phyloP scores from a whole-genome alignment of 2,329 filamentous ascomycete genomes.

The Pseudogymnoascus sp. region DNA sequence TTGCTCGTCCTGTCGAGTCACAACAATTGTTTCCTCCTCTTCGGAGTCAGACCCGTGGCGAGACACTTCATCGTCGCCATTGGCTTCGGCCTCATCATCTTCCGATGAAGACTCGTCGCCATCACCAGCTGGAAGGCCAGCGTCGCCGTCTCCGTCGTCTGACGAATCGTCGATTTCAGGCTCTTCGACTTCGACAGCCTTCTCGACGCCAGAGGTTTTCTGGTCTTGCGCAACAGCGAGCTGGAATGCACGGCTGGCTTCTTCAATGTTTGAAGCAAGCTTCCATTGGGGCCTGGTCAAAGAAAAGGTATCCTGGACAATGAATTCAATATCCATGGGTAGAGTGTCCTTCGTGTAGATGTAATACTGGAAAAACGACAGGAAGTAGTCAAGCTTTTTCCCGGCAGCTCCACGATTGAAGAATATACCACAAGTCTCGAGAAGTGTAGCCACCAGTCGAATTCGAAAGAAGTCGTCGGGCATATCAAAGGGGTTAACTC shows the following conservation, averaged over 20 bases:
- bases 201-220: constrained; percentile 68
- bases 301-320: constrained; percentile 86
- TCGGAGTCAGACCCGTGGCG: constrained; percentile 58
- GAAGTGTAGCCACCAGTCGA: constrained; percentile 76
- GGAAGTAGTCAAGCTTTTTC: constrained; percentile 96
- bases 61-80: constrained; percentile 44
- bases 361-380: constrained; percentile 97
- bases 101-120: constrained; percentile 34
- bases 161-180: constrained; percentile 62
- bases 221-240: constrained; percentile 87
- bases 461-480: constrained; percentile 96
- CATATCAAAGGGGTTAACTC: constrained; percentile 70
- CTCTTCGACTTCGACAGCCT: constrained; percentile 64
- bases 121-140: constrained; percentile 45
- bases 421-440: constrained; percentile 94
- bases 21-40: constrained; percentile 80
- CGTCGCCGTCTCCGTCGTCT: constrained; percentile 59
- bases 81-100: constrained; percentile 44
- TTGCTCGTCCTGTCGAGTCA: constrained; percentile 83
- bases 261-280: constrained; percentile 69
- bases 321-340: constrained; percentile 96
- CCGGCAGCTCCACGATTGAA: constrained; percentile 89
- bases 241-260: constrained; percentile 76
- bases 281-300: constrained; percentile 89
- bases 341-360: constrained; percentile 81